phyloP scores from a whole-genome alignment of 768 basidiomycete species.

The Lentinus tigrinus region DNA sequence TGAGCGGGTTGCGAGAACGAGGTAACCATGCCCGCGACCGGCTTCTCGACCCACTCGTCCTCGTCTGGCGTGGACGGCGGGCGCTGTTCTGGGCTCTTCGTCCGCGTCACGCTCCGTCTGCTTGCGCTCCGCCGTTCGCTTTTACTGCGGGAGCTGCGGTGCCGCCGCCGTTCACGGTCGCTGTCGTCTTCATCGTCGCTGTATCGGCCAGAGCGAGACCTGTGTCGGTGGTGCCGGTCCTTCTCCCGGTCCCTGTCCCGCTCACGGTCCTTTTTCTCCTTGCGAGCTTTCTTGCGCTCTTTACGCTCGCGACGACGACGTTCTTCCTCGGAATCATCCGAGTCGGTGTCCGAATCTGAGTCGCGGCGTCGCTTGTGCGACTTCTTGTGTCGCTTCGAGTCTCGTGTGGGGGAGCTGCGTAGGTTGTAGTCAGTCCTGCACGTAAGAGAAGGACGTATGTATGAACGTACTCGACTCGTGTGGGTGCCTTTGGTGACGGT shows the following conservation, averaged over 20 bases:
- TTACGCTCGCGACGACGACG: slow-evolving; percentile 57
- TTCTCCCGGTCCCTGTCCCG: slow-evolving; percentile 23
- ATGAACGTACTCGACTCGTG: slow-evolving; percentile 48
- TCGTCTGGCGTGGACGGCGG: slow-evolving; percentile 37
- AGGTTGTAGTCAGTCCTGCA: not conserved
- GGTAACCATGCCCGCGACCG: slow-evolving; percentile 24
- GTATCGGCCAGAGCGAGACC: slow-evolving; percentile 32
- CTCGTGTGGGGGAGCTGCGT: slow-evolving; percentile 55
- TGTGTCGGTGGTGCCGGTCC: slow-evolving; percentile 28
- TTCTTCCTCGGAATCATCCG: slow-evolving; percentile 52
- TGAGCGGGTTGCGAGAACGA: slow-evolving; percentile 23
- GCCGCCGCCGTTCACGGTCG: slow-evolving; percentile 36
- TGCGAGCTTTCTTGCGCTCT: slow-evolving; percentile 55
- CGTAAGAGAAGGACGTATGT: not conserved
- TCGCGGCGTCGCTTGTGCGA: slow-evolving; percentile 55
- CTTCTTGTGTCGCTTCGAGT: slow-evolving; percentile 52
- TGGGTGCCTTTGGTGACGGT: slow-evolving; percentile 68
- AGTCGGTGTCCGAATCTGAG: slow-evolving; percentile 45
- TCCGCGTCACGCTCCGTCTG: slow-evolving; percentile 26
- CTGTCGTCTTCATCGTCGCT: slow-evolving; percentile 32
- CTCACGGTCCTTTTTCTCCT: slow-evolving; percentile 49
- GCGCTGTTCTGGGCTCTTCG: slow-evolving; percentile 29
- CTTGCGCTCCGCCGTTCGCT: slow-evolving; percentile 25
- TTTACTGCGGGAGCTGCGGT: slow-evolving; percentile 30
- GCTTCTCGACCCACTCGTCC: slow-evolving; percentile 72